Base-by-base conservation (phyloP, 148 eudicot genomes). In the Chenopodium album region DNA sequence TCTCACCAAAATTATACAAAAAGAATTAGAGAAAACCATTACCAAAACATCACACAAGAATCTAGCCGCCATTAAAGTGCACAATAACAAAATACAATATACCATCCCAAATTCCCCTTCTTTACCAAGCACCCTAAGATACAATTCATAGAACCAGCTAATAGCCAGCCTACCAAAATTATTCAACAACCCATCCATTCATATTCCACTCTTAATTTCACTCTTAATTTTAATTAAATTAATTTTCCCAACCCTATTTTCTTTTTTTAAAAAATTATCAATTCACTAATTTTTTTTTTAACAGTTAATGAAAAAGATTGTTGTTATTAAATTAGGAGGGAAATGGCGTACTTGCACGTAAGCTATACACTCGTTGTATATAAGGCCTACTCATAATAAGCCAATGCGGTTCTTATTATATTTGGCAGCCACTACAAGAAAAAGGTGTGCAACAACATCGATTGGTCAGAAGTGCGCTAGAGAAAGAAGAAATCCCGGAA, bases 381-480 rank as follows among this genome's bases (percentile, higher is more conserved):
- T 4, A 56, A 56, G 22, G 1, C 22, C 4, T 56, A 32, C 14
- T 29, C 32, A 54, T 50, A 28, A 66, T 5, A 19, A 19, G 37
- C 28, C 26, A 66, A 74, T 78, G 79, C 82, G 79, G 10, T 78
- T 78, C 78, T 72, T 79, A 74, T 75, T 20, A 26, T 72, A 64
- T 19, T 11, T 84, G 28, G 74, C 74, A 73, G 63, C 50, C 60
- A 77, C 37, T 34, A 14, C 44, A 81, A 81, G 84, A 79, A 72
- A 85, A 78, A 81, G 71, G 71, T 64, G 62, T 26, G 65, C 69
- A 0, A 54, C 73, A 79, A 8, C 85, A 28, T 46, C n/a, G 26
- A 20, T 65, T 46, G 48, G 87, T 85, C 87, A 85, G 78, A 78
- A 65, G 60, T 60, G 56, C 0, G 29, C 26, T 14, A 23, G 60